Evolutionary conservation across 1,139 yeast genomes (phyloP), one percentile per base, ranked within the genome.

Genomic region (Hemisphaericaspora subhashii): DNA sequence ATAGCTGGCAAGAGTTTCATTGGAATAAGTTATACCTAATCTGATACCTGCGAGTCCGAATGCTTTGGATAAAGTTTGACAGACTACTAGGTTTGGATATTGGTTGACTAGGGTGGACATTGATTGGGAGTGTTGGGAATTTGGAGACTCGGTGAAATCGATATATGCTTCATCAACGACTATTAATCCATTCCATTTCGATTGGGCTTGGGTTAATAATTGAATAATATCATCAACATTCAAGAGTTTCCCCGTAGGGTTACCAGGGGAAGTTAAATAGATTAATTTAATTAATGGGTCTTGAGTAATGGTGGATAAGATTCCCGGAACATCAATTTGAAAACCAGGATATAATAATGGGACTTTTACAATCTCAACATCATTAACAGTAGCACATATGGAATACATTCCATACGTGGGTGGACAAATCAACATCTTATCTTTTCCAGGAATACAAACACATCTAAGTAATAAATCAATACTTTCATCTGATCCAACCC

Each of bases 371-470:
- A 86, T 72, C 22, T 72, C 84, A 8, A 90, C 86, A 53, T 92
- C 98, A 56, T 92, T 92, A 43, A 92, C 85, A 24, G 81, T 79
- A 2, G 98, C 95, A 58, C 95, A 86, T 30, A 94, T 90, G 2
- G 84, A 66, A 68, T 92, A 92, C 99, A 92, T 92, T 9, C 98
- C 98, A 56, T 92, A 92, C 0, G 98, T 92, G 25, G 98, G 98
- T 4, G 98, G 97, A 59, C 96, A 84, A 2, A 81, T 77, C 51
- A 92, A 65, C 53, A 94, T 65, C 60, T 88, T 90, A 45, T 89
- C 96, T 47, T 70, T 73, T 0, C 85, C 86, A 3, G 99, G 98
- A 11, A 65, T 68, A 57, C 97, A 88, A 38, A 86, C 77, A 41
- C 95, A 87, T 52, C 99, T 72, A 46, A 92, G 82, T 40, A 92